These are phyloP conservation scores for Ascochyta lentis DNA, from an alignment of 2,329 filamentous ascomycete genomes.

Conservation along the genomic window DNA sequence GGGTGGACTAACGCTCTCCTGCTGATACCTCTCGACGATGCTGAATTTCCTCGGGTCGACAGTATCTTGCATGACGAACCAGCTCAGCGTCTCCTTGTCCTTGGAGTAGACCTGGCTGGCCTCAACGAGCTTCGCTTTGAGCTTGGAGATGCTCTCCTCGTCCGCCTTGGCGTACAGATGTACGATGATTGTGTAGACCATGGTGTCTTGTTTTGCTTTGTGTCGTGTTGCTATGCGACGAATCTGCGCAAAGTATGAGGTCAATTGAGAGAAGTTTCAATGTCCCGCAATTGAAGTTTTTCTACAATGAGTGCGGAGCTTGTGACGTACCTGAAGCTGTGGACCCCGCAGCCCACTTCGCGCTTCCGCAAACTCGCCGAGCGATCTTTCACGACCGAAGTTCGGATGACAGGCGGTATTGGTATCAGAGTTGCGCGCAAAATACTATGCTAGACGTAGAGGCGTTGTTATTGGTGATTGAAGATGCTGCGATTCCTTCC, in stretches of 20 bases:
- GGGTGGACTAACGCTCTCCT: constrained; percentile 62
- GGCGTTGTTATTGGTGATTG: no score
- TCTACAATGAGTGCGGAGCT: constrained; percentile 6
- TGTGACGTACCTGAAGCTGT: constrained; percentile 18
- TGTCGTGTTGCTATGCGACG: not conserved
- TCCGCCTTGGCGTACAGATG: constrained; percentile 74
- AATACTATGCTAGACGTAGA: no score
- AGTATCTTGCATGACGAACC: constrained; percentile 80
- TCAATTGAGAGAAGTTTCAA: not conserved
- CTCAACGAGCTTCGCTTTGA: constrained; percentile 76
- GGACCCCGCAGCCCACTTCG: constrained; percentile 20
- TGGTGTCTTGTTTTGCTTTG: constrained; percentile 32
- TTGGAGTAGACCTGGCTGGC: constrained; percentile 75
- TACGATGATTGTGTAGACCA: constrained; percentile 74
- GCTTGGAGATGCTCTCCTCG: constrained; percentile 67
- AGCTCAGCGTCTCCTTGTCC: constrained; percentile 70
- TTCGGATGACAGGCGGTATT: not conserved
- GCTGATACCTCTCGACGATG: constrained; percentile 75
- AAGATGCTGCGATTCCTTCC: no score
- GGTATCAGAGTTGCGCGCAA: not conserved
- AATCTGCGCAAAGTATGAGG: not conserved
- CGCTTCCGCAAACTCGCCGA: constrained; percentile 14
- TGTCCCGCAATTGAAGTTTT: constrained; percentile 11
- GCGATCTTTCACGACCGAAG: constrained; percentile 5
- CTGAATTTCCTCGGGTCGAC: constrained; percentile 73